Percentiles rank a stretch among this genome's conserved stretches.
Evolutionary conservation across 2,329 filamentous ascomycete genomes (phyloP).

Genomic region (Dothideomycetes sp.): DNA sequence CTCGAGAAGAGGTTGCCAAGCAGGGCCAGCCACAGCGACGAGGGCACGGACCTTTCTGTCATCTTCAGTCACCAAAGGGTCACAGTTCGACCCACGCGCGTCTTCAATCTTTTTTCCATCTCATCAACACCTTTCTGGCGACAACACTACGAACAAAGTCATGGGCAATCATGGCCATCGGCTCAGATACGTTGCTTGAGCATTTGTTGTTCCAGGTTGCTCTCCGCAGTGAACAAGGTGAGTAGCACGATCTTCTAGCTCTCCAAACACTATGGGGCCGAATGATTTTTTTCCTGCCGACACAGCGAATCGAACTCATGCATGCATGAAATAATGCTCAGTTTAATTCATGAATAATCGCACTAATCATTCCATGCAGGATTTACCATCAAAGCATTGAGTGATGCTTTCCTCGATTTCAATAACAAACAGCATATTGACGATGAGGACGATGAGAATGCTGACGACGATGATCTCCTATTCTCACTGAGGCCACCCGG

Average conservation of each 20-base stretch:
- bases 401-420: conserved; percentile 29
- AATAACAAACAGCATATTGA: conserved; percentile 21
- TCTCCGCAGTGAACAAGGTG: conserved; percentile 49
- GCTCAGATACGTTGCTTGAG: conserved; percentile 49
- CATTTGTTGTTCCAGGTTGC: conserved; percentile 51
- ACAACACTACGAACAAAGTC: neutral
- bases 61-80: no score
- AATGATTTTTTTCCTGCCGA: conserved; percentile 4
- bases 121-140: neutral
- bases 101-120: conserved; percentile 8
- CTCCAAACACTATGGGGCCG: neutral
- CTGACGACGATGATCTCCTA: conserved; percentile 18
- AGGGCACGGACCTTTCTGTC: no score
- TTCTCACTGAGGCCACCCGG: conserved; percentile 20
- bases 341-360: conserved; percentile 1
- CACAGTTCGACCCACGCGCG: no score
- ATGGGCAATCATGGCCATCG: conserved; percentile 34
- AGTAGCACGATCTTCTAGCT: conserved; percentile 21
- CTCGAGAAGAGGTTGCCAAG: no score
- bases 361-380: conserved; percentile 4
- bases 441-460: neutral
- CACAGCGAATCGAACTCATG: conserved; percentile 1
- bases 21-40: no score
- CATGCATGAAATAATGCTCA: conserved; percentile 5
- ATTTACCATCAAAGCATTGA: conserved; percentile 28